phyloP scores from a whole-genome alignment of 306 rosid genomes.

The Vigna hirtella region DNA sequence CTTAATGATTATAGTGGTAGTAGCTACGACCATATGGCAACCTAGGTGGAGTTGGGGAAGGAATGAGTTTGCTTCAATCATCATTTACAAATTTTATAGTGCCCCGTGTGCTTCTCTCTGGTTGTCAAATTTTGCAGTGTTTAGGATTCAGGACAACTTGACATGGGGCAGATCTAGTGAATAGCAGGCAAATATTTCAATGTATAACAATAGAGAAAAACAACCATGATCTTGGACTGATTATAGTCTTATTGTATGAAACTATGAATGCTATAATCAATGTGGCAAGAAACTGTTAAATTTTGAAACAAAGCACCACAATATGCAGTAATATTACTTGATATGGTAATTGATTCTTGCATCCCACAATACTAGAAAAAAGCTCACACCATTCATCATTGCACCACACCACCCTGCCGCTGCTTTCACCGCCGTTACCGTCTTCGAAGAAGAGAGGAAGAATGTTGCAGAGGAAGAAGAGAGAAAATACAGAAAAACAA shows the following conservation, averaged over 20 bases:
- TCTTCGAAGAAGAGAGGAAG: too few species aligned
- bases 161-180: constrained; percentile 2
- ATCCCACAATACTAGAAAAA: too few species aligned
- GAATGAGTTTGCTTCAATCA: constrained; percentile 16
- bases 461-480: too few species aligned
- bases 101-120: constrained; percentile 32
- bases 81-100: constrained; percentile 14
- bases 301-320: background rate
- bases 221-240: background rate
- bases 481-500: too few species aligned
- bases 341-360: too few species aligned
- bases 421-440: too few species aligned
- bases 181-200: constrained; percentile 12
- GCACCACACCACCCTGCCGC: too few species aligned
- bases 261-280: background rate
- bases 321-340: background rate
- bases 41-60: constrained; percentile 25
- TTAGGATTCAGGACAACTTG: constrained; percentile 33
- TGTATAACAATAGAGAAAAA: background rate
- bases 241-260: background rate
- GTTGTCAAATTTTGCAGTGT: constrained; percentile 44
- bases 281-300: background rate
- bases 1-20: constrained; percentile 4
- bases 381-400: too few species aligned
- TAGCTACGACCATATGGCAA: constrained; percentile 9